phyloP scores from a whole-genome alignment of 768 basidiomycete genomes.

The Lanmaoa pseudosensibilis region DNA sequence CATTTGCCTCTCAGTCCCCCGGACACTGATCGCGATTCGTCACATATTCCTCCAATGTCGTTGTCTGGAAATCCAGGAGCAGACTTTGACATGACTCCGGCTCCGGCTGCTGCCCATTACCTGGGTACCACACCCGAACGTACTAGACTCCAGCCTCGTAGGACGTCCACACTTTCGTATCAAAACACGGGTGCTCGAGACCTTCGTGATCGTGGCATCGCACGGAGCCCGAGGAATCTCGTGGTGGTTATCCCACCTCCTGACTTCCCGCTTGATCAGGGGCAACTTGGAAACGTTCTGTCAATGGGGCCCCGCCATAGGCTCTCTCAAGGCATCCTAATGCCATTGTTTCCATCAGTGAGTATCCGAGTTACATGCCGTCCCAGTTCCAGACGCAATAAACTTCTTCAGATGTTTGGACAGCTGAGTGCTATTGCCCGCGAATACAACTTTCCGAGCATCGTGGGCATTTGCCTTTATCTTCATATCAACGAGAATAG shows the following conservation, averaged over 20 bases:
- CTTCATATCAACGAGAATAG: slow-evolving; percentile 62
- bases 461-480: slow-evolving; percentile 75
- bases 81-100: slow-evolving; percentile 16
- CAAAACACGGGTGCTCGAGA: slow-evolving; percentile 49
- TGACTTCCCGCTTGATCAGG: slow-evolving; percentile 57
- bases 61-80: neutral
- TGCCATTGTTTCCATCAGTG: slow-evolving; percentile 77
- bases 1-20: slow-evolving; percentile 39
- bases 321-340: slow-evolving; percentile 64
- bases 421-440: slow-evolving; percentile 78
- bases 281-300: slow-evolving; percentile 56
- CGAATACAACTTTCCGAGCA: slow-evolving; percentile 81
- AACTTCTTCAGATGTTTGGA: slow-evolving; percentile 57
- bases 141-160: slow-evolving; percentile 37
- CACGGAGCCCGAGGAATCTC: slow-evolving; percentile 50
- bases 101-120: neutral
- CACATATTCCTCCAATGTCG: neutral
- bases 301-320: slow-evolving; percentile 59
- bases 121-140: slow-evolving; percentile 7
- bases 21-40: slow-evolving; percentile 34
- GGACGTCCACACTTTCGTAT: slow-evolving; percentile 55
- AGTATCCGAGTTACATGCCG: slow-evolving; percentile 1
- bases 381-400: neutral
- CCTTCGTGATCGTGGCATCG: slow-evolving; percentile 39
- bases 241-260: slow-evolving; percentile 67